Percentiles rank a stretch among this genome's conserved stretches.
phyloP scores from a whole-genome alignment of 192 early-diverging fungal species.

The Coemansia sp. region DNA sequence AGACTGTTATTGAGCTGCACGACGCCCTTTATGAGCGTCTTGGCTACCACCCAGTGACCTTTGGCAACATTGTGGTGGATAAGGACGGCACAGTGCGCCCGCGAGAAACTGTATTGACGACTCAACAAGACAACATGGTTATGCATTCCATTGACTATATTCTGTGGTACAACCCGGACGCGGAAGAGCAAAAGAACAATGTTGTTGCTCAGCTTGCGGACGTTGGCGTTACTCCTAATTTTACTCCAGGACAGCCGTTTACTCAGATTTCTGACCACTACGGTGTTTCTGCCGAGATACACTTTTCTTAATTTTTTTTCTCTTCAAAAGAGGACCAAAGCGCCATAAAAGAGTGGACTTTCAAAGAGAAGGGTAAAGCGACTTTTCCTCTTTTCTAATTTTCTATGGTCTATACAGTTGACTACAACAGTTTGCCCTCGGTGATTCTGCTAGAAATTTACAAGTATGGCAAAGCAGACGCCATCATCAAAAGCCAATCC shows the following conservation, averaged over 20 bases:
- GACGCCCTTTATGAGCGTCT: constrained; percentile 60
- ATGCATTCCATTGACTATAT: constrained; percentile 57
- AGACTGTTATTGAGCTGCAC: constrained; percentile 32
- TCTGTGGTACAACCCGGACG: constrained; percentile 50
- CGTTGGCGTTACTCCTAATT: constrained; percentile 46
- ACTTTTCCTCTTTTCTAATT: too few relatives aligned
- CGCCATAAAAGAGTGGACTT: too few relatives aligned
- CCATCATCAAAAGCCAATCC: too few relatives aligned
- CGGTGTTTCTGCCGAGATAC: constrained; percentile 35
- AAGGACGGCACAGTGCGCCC: constrained; percentile 51
- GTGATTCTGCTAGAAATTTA: too few relatives aligned
- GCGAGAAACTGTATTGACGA: constrained; percentile 63
- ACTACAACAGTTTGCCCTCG: too few relatives aligned
- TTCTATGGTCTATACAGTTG: too few relatives aligned
- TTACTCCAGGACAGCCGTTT: constrained; percentile 33
- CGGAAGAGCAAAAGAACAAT: constrained; percentile 13
- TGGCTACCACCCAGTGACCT: constrained; percentile 75
- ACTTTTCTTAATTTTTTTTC: constrained; percentile 6
- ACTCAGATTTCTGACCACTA: constrained; percentile 58
- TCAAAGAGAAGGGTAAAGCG: too few relatives aligned
- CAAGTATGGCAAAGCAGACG: too few relatives aligned
- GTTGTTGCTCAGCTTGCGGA: constrained; percentile 24
- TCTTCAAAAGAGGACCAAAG: background rate
- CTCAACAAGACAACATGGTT: constrained; percentile 46
- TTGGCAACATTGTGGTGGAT: constrained; percentile 62